A percentile compares a stretch with the other conserved stretches of the same genome.
Evolutionary conservation across 1,284 basidiomycete genomes (phyloP).

Genomic region (Abortiporus biennis): DNA sequence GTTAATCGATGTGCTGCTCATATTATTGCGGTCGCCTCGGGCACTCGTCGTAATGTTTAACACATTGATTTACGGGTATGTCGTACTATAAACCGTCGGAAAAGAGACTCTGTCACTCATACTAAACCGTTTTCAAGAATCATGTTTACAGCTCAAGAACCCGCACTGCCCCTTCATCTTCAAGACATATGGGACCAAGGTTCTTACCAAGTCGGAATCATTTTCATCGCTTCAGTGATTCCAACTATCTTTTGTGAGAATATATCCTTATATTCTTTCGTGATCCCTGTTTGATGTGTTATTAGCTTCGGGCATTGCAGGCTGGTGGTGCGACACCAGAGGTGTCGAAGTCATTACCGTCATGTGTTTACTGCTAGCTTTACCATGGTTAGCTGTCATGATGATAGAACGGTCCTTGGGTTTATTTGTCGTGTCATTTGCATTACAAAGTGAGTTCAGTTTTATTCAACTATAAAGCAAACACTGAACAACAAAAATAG

Average conservation of each 20-base stretch:
- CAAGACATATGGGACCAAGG: constrained; percentile 54
- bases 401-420: constrained; percentile 45
- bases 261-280: not conserved
- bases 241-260: constrained; percentile 60
- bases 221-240: constrained; percentile 66
- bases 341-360: constrained; percentile 56
- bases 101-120: constrained; percentile 2
- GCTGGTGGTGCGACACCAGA: constrained; percentile 53
- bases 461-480: constrained; percentile 17
- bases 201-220: constrained; percentile 58
- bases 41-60: constrained; percentile 48
- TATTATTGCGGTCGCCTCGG: constrained; percentile 45
- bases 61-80: constrained; percentile 58
- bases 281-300: constrained; percentile 2
- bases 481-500: constrained; percentile 26
- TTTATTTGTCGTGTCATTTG: constrained; percentile 57
- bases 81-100: not conserved
- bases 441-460: constrained; percentile 54
- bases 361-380: constrained; percentile 41
- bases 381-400: constrained; percentile 67
- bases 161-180: constrained; percentile 63
- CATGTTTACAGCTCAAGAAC: constrained; percentile 49
- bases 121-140: constrained; percentile 33
- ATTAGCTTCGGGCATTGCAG: constrained; percentile 55
- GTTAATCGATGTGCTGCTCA: constrained; percentile 28